These are phyloP conservation scores for Skeletonema marinoi DNA, from an alignment of 108 stramenopile species.

Conservation along the genomic window DNA sequence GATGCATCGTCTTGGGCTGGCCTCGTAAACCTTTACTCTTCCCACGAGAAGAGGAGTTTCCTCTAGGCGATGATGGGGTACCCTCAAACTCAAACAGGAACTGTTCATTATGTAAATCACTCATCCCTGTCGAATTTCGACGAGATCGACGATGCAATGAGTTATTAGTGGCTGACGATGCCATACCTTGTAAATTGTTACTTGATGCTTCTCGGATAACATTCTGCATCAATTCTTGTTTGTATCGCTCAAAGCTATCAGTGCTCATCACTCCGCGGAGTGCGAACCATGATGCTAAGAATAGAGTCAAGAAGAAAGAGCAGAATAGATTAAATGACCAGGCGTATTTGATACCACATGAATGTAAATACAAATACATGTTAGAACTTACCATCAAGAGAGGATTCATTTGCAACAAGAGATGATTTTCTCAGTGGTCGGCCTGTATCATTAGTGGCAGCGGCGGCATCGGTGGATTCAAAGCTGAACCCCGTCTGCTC, in stretches of 20 bases:
- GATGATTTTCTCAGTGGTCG: neutral
- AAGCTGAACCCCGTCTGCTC: no score
- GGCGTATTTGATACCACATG: no score
- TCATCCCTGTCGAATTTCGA: neutral
- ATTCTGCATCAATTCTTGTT: constrained; percentile 4
- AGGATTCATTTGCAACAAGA: neutral
- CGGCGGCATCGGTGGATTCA: neutral
- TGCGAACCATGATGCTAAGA: constrained; percentile 10
- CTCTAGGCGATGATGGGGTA: neutral
- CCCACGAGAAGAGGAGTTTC: neutral
- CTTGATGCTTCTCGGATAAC: neutral
- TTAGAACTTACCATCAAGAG: neutral
- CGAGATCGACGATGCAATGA: neutral
- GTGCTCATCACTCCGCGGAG: neutral
- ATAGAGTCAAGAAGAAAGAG: neutral
- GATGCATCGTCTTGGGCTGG: neutral
- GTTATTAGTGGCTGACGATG: neutral
- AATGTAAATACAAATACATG: no score
- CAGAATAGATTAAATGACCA: neutral
- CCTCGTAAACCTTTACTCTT: neutral
- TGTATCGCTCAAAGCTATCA: constrained; percentile 3
- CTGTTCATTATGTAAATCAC: neutral
- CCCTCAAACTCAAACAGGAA: neutral
- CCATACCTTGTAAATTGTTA: neutral
- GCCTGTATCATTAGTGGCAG: neutral